Evolutionary conservation across 73 alveolate genomes (phyloP).

Genomic region (Paramecium biaurelia): DNA sequence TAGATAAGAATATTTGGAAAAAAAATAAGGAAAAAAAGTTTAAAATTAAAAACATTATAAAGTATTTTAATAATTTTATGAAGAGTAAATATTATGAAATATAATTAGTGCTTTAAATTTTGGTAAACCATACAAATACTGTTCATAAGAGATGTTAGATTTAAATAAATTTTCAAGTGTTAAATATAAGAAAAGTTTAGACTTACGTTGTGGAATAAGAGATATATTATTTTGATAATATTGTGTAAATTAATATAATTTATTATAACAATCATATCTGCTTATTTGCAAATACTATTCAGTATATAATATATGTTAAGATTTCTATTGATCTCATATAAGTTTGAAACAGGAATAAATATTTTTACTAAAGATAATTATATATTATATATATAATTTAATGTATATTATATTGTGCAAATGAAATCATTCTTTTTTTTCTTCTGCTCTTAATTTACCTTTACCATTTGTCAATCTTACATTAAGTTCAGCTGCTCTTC

Average conservation of each 20-base stretch:
- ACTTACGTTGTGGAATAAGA: not conserved
- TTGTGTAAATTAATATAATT: not conserved
- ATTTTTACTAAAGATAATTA: too few species aligned
- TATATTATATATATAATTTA: not conserved
- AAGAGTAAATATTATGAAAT: not conserved
- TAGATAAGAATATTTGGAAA: not conserved
- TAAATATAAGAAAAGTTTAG: not conserved
- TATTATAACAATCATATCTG: not conserved
- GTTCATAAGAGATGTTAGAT: not conserved
- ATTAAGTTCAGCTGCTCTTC: conserved; percentile 97
- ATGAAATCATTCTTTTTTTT: conserved; percentile 29
- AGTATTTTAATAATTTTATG: not conserved
- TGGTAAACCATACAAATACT: not conserved
- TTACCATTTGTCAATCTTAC: conserved; percentile 93
- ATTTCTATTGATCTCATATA: too few species aligned
- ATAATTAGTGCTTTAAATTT: not conserved
- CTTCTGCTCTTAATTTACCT: conserved; percentile 86
- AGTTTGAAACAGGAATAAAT: not conserved
- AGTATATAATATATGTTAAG: too few species aligned
- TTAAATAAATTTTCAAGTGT: not conserved
- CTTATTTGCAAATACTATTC: too few species aligned
- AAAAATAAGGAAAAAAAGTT: not conserved
- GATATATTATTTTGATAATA: not conserved
- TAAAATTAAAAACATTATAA: not conserved
- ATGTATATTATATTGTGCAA: not conserved